These are phyloP conservation scores for Cytospora schulzeri DNA, from an alignment of 2,329 filamentous ascomycete genomes.

Conservation along the genomic window DNA sequence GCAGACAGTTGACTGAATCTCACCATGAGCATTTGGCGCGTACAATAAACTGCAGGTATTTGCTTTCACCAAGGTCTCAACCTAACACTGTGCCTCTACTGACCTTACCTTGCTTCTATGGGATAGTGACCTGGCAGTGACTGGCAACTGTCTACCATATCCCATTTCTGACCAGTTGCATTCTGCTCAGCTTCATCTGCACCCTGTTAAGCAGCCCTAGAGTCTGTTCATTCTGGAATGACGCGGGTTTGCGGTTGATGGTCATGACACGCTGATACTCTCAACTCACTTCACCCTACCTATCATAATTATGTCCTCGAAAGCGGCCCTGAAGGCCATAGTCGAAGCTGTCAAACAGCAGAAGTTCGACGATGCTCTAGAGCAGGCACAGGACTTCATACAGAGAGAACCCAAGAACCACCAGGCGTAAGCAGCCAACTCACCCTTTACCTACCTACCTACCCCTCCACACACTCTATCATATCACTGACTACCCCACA, in stretches of 20 bases:
- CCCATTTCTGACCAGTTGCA: neutral
- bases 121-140: neutral
- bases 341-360: slow-evolving; percentile 75
- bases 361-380: slow-evolving; percentile 75
- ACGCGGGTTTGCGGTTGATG: neutral
- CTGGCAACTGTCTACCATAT: neutral
- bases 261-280: slow-evolving; percentile 14
- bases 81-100: neutral
- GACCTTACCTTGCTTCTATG: neutral
- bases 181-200: neutral
- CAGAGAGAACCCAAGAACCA: slow-evolving; percentile 77
- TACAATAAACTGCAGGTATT: neutral
- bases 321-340: slow-evolving; percentile 79
- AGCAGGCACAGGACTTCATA: slow-evolving; percentile 69
- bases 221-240: neutral
- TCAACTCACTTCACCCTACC: slow-evolving; percentile 3
- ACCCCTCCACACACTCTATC: slow-evolving; percentile 7
- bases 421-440: slow-evolving; percentile 65
- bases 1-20: neutral
- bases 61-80: neutral
- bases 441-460: neutral
- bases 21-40: neutral
- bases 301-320: slow-evolving; percentile 55
- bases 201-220: neutral
- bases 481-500: slow-evolving; percentile 37